Evolutionary conservation across 2,329 filamentous ascomycete species (phyloP), one percentile per base, ranked within the genome.

Genomic region (Neofusicoccum laricinum): DNA sequence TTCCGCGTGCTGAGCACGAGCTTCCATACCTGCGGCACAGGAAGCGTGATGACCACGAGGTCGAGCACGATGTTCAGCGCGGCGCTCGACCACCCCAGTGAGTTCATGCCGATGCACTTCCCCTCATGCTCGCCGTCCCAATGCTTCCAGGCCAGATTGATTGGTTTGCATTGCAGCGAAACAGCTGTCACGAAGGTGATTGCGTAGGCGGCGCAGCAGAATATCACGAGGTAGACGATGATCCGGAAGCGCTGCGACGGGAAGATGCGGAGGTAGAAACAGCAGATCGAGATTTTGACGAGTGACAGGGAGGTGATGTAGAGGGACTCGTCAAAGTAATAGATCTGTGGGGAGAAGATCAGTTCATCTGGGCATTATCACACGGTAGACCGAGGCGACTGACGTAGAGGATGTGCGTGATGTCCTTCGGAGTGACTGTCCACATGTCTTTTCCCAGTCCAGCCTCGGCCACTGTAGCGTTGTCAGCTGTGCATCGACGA

Each of bases 381-480:
- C 1, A 15, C 11, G 51, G 14, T 30, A 14, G 12, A 11, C 17
- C 2, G 21, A 12, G 38, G 19, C 1, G n/a, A n/a, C 61, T 45
- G 4, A 66, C 49, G 17, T 72, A 72, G 36, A 76, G 71, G 32
- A 86, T 82, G 0, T 70, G 69, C 32, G 78, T 81, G 50, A 86
- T 78, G 15, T 77, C 68, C 0, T 75, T 69, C 0, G 75, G 71
- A 0, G 73, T 65, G 4, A 86, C 66, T 0, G 81, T 83, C 83
- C 83, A 86, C 15, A 85, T 75, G 53, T 86, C 84, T 17, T 70
- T 76, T 6, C 84, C 82, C 7, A 85, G 71, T 1, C 84, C 84
- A 57, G 78, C 76, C 21, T 71, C 67, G 51, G 61, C 61, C n/a
- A 66, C 51, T 70, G 34, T 2, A 7, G 8, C 10, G 3, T 14